Conservation (phyloP, 805 yeast genomes). For the Lachancea thermotolerans region DNA sequence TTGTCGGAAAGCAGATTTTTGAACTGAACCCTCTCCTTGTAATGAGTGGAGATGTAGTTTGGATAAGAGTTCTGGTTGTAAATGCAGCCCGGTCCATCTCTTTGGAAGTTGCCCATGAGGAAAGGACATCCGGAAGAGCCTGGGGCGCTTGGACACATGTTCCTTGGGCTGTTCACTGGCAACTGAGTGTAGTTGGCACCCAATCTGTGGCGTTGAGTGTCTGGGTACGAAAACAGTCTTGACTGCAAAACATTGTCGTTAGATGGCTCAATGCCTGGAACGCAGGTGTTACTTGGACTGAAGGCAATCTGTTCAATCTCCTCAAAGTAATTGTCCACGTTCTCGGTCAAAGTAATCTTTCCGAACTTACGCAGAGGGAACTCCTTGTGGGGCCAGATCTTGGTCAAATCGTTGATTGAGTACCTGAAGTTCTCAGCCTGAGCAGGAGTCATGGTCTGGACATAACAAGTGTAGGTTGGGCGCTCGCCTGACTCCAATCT, state of each 20-base stretch:
- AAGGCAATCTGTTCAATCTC: conserved; percentile 80
- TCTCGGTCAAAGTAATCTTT: conserved; percentile 68
- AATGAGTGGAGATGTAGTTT: conserved; percentile 42
- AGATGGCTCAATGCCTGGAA: conserved; percentile 69
- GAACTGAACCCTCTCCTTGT: conserved; percentile 22
- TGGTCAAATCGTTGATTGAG: conserved; percentile 82
- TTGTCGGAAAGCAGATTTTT: conserved; percentile 11
- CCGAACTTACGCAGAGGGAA: conserved; percentile 87
- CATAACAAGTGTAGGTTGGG: conserved; percentile 47
- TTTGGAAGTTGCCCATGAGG: conserved; percentile 39
- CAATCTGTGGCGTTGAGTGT: conserved; percentile 71
- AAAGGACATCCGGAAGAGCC: conserved; percentile 20
- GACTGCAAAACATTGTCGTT: conserved; percentile 76
- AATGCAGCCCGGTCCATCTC: conserved; percentile 56
- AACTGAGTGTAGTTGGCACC: conserved; percentile 62
- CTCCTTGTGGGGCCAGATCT: conserved; percentile 84
- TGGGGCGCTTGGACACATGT: conserved; percentile 10
- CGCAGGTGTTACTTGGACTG: conserved; percentile 59
- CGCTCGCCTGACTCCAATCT: conserved; percentile 42
- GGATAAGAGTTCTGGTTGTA: conserved; percentile 45
- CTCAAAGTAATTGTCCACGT: conserved; percentile 81
- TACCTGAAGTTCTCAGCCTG: conserved; percentile 70
- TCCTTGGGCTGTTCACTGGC: conserved; percentile 50
- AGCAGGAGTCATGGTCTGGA: conserved; percentile 65
- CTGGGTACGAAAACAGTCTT: conserved; percentile 68